Conservation (phyloP, 2,329 filamentous ascomycete species). For the Fusarium nodosum region DNA sequence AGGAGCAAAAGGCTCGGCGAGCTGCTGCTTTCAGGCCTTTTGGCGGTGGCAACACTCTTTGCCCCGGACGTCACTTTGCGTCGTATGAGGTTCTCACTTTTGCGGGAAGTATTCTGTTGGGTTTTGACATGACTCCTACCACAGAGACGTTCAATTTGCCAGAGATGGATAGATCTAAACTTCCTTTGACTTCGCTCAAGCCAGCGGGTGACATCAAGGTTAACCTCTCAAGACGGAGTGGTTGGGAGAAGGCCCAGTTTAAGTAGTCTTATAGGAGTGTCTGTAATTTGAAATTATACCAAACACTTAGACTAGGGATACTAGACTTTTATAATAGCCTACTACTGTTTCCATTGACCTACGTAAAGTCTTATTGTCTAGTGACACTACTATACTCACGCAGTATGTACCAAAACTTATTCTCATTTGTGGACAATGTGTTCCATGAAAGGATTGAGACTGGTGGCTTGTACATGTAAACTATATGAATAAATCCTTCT, state of each 20-base stretch:
- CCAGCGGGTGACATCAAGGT: slow-evolving; percentile 28
- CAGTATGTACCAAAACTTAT: background rate
- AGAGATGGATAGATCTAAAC: slow-evolving; percentile 37
- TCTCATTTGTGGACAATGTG: background rate
- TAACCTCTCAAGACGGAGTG: background rate
- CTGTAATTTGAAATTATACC: background rate
- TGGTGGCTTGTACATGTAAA: too few relatives aligned
- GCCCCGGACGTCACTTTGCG: slow-evolving; percentile 37
- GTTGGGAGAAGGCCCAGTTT: slow-evolving; percentile 8
- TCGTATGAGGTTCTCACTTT: slow-evolving; percentile 41
- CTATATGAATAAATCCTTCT: background rate
- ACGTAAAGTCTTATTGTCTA: background rate
- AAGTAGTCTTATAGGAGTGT: background rate
- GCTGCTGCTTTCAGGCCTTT: slow-evolving; percentile 40
- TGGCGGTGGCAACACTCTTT: slow-evolving; percentile 39
- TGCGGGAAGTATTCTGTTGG: slow-evolving; percentile 27
- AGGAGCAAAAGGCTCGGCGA: slow-evolving; percentile 27
- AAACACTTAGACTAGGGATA: background rate
- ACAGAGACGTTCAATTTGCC: slow-evolving; percentile 19
- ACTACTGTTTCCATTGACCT: background rate
- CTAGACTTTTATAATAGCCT: background rate
- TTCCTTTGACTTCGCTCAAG: slow-evolving; percentile 39
- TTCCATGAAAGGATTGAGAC: background rate
- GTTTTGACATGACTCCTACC: slow-evolving; percentile 34
- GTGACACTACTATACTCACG: background rate